Evolutionary conservation across 1,284 basidiomycete genomes (phyloP).

Genomic region (Ganoderma sp.): DNA sequence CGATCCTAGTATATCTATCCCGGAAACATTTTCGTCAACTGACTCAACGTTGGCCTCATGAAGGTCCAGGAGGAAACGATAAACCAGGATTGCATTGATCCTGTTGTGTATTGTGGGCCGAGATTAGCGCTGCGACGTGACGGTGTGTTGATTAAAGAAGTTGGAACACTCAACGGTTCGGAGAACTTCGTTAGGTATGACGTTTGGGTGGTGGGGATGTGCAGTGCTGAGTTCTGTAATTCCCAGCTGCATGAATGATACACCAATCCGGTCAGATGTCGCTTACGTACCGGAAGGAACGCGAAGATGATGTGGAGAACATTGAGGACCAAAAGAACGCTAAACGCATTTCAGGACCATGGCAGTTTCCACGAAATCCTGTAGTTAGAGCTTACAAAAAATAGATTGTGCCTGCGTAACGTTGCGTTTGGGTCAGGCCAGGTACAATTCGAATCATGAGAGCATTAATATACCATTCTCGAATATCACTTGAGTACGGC

Average conservation of each 20-base stretch:
- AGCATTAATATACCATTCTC: not conserved
- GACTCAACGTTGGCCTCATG: not conserved
- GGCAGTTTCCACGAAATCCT: too few relatives aligned
- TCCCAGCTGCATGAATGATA: too few relatives aligned
- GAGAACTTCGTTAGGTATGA: slow-evolving; percentile 3
- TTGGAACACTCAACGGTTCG: not conserved
- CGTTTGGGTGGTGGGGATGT: not conserved
- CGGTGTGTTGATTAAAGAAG: not conserved
- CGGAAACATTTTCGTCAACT: not conserved
- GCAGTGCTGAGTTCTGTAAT: not conserved
- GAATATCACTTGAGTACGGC: not conserved
- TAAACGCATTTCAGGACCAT: not conserved
- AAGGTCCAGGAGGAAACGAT: not conserved
- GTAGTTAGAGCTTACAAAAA: not conserved
- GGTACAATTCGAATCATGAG: too few relatives aligned
- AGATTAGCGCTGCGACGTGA: not conserved
- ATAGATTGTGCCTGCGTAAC: not conserved
- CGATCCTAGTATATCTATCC: not conserved
- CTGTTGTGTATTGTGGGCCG: not conserved
- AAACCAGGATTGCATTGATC: not conserved
- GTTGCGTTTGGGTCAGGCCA: not conserved
- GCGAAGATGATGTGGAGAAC: not conserved
- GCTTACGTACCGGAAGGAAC: not conserved
- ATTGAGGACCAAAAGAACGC: not conserved
- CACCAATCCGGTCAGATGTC: too few relatives aligned